These are phyloP conservation scores for Cenchrus americanus DNA, from an alignment of 176 grass and related monocot genomes.

Conservation along the genomic window DNA sequence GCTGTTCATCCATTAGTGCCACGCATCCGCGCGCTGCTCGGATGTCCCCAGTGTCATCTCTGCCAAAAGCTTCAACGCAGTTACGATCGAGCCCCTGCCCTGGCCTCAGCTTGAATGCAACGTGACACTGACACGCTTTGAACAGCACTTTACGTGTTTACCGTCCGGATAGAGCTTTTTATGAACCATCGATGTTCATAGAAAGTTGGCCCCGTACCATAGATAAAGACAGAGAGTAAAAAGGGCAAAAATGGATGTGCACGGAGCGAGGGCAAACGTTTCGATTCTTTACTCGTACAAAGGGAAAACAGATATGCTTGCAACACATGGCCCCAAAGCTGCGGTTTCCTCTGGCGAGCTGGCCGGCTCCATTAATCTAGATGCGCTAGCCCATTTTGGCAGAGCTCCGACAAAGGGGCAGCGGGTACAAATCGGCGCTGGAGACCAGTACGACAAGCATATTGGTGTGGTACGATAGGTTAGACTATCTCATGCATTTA, in stretches of 20 bases:
- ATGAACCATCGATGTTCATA: background rate
- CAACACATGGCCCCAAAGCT: background rate
- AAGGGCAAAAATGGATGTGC: background rate
- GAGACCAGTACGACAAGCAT: too few species aligned
- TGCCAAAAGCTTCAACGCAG: background rate
- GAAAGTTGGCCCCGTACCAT: background rate
- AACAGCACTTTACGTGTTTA: background rate
- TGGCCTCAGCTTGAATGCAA: background rate
- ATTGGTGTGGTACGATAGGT: too few species aligned
- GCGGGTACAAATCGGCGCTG: background rate
- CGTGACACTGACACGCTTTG: background rate
- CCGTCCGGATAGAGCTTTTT: background rate
- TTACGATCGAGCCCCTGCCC: background rate
- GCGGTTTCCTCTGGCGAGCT: background rate
- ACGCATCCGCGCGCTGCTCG: too few species aligned
- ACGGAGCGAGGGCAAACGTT: background rate
- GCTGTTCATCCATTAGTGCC: background rate
- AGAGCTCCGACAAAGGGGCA: background rate
- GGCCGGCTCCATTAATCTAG: background rate
- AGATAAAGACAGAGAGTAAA: background rate
- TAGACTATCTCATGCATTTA: too few species aligned
- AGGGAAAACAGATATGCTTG: background rate
- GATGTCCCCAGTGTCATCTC: background rate
- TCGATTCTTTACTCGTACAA: background rate
- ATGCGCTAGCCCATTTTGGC: background rate